Evolutionary conservation across 2,329 filamentous ascomycete species (phyloP), one percentile per base, ranked within the genome.

Genomic region (Polytolypa hystricis): DNA sequence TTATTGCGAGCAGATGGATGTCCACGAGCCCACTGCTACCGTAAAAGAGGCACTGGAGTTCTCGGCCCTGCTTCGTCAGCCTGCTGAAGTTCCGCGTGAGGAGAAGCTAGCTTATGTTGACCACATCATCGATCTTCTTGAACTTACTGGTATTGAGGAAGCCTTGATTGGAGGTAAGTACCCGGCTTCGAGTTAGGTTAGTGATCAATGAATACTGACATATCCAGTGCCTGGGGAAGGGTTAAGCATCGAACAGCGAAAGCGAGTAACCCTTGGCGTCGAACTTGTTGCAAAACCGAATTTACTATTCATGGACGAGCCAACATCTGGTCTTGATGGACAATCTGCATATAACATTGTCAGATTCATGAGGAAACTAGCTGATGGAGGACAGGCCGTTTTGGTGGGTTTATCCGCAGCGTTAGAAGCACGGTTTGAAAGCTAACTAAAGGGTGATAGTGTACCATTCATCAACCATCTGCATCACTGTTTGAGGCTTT

Each of bases 401-500:
- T 76, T 95, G n/a, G 21, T 25, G 21, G 7, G 21, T 25, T n/a
- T n/a, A 25, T 25, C n/a, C 7, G 7, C 21, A n/a, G 7, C 21
- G 21, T n/a, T 25, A 7, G n/a, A 7, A 25, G n/a, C n/a, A 25
- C 21, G 7, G n/a, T 25, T 25, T 7, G 7, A 25, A 25, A 25
- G 7, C n/a, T 25, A 25, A n/a, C 7, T 25, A n/a, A 25, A n/a
- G 21, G n/a, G n/a, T 7, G 7, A 25, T n/a, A 25, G 21, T 94
- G 86, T 65, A 94, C 87, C 0, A 94, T 95, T 43, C 87, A 95
- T 58, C 89, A 95, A 60, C 87, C 87, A 12, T 93, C 84, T 8
- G 86, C 86, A 18, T 85, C 93, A 73, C 71, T 95, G 36, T 93
- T 95, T 67, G 84, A 93, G 57, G 80, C 84, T 40, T 95, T 80